Conservation (phyloP, 2,329 filamentous ascomycete species). For the Phialophora chinensis region DNA sequence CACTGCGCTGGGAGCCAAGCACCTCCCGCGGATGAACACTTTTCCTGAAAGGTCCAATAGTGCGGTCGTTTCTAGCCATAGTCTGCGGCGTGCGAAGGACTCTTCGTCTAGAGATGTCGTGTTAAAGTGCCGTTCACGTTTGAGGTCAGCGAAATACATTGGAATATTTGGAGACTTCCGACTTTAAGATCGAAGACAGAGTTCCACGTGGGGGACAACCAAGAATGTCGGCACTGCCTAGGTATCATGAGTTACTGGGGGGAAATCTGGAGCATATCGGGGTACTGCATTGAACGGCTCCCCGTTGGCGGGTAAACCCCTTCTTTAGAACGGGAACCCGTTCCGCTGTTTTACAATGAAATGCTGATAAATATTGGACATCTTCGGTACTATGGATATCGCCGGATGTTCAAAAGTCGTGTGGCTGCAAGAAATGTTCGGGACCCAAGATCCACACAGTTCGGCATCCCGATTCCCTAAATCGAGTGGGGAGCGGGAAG, state of each 20-base stretch:
- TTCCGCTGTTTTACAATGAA: background rate
- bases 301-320: too few species aligned
- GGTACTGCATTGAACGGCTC: too few species aligned
- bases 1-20: background rate
- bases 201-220: background rate
- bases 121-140: background rate
- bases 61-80: conserved; percentile 5
- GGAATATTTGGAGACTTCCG: background rate
- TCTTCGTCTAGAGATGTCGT: conserved; percentile 1
- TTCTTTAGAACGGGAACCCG: background rate
- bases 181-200: background rate
- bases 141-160: background rate
- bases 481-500: background rate
- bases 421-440: too few species aligned
- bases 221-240: conserved; percentile 8
- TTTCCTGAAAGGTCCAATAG: conserved; percentile 14
- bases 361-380: background rate
- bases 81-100: background rate
- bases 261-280: background rate
- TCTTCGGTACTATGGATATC: background rate
- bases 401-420: too few species aligned
- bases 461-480: background rate
- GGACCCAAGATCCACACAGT: background rate
- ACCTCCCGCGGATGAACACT: conserved; percentile 13
- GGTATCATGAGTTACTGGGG: conserved; percentile 2